These are phyloP conservation scores for Trichoderma breve DNA, from an alignment of 2,329 filamentous ascomycete genomes.

Conservation along the genomic window DNA sequence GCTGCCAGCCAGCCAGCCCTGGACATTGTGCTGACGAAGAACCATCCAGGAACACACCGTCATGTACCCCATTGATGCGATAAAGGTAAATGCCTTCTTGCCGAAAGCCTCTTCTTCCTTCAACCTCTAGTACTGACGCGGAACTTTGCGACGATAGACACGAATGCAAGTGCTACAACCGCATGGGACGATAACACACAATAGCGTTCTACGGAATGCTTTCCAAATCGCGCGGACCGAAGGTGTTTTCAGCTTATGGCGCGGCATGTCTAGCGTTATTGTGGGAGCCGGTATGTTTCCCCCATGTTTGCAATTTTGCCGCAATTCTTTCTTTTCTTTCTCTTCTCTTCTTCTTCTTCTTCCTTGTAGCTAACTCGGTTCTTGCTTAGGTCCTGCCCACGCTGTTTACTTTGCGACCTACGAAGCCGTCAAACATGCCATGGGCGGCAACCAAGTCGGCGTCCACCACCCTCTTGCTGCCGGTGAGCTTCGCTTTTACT, in stretches of 20 bases:
- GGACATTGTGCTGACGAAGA: slow-evolving; percentile 22
- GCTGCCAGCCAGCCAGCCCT: neutral
- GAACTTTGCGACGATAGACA: slow-evolving; percentile 57
- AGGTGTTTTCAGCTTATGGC: slow-evolving; percentile 88
- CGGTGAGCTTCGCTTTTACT: slow-evolving; percentile 54
- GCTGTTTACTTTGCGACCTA: slow-evolving; percentile 99
- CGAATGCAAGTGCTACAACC: slow-evolving; percentile 97
- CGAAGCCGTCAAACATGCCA: slow-evolving; percentile 92
- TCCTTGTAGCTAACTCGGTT: slow-evolving; percentile 24
- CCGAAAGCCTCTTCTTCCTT: neutral
- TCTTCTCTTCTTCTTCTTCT: neutral
- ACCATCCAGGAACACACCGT: slow-evolving; percentile 82
- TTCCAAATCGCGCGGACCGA: slow-evolving; percentile 89
- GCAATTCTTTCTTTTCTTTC: neutral
- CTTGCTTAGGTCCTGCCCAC: slow-evolving; percentile 76
- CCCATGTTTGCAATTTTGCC: neutral
- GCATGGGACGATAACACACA: slow-evolving; percentile 75
- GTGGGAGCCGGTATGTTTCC: slow-evolving; percentile 79
- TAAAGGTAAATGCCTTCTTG: slow-evolving; percentile 67
- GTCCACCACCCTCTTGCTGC: slow-evolving; percentile 91
- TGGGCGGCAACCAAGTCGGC: slow-evolving; percentile 85
- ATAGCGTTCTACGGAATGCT: slow-evolving; percentile 86
- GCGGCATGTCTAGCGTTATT: slow-evolving; percentile 93
- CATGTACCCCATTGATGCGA: slow-evolving; percentile 97
- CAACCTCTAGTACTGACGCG: neutral